Evolutionary conservation across 202 grass and related monocot species (phyloP).

Genomic region (Saccharum hybrid): DNA sequence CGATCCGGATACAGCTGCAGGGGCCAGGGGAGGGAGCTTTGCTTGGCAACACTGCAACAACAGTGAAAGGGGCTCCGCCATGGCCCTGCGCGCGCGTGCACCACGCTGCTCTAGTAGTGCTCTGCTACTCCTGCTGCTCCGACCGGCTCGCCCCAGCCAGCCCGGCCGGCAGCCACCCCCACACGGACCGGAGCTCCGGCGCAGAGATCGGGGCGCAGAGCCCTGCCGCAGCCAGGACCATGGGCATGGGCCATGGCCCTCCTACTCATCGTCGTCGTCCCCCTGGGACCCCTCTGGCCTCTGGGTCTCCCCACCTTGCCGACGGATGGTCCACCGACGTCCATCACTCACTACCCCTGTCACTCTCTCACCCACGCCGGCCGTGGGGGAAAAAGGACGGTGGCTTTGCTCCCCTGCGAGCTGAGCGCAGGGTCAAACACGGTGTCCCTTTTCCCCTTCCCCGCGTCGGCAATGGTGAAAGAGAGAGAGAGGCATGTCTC

Average conservation of each 20-base stretch:
- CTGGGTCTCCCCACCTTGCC: background rate
- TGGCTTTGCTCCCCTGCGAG: background rate
- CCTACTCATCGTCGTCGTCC: no score
- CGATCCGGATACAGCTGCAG: background rate
- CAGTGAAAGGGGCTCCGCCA: background rate
- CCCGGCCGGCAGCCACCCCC: background rate
- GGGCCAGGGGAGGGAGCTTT: background rate
- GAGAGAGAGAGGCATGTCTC: background rate
- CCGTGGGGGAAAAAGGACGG: conserved; percentile 39
- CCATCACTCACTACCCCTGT: background rate
- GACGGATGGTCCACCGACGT: background rate
- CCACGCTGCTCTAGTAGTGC: background rate
- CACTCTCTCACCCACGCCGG: background rate
- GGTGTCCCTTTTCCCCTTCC: background rate
- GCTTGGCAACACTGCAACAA: background rate
- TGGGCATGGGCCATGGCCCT: no score
- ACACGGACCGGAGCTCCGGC: conserved; percentile 35
- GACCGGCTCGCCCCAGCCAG: background rate
- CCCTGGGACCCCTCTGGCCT: no score
- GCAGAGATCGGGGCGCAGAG: conserved; percentile 8
- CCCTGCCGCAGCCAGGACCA: conserved; percentile 7
- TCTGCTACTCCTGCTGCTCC: background rate
- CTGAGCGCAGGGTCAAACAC: conserved; percentile 29
- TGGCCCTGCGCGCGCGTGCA: conserved; percentile 19
- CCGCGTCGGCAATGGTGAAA: conserved; percentile 27